phyloP scores from a whole-genome alignment of 495 filamentous ascomycete species.

The Aspergillus wentii region DNA sequence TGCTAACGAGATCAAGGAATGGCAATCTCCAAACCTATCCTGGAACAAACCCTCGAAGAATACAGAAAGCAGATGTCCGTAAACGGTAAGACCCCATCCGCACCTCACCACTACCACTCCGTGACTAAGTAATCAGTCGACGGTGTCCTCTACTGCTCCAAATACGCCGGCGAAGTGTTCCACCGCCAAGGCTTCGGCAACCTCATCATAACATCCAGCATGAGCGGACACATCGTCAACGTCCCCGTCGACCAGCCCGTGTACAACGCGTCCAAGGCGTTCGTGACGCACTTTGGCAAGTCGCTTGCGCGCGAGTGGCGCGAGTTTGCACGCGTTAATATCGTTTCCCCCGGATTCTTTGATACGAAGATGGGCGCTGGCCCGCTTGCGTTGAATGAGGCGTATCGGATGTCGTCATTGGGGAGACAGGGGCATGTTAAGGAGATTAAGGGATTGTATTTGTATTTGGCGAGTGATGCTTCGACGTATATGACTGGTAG shows the following conservation, averaged over 20 bases:
- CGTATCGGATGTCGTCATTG: slow-evolving; percentile 56
- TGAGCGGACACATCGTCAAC: slow-evolving; percentile 78
- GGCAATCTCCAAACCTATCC: slow-evolving; percentile 45
- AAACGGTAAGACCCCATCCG: slow-evolving; percentile 26
- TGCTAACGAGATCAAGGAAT: slow-evolving; percentile 32
- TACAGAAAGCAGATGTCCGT: slow-evolving; percentile 40
- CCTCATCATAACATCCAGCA: slow-evolving; percentile 70
- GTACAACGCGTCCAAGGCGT: slow-evolving; percentile 66
- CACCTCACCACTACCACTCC: slow-evolving; percentile 14
- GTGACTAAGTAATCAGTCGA: slow-evolving; percentile 17
- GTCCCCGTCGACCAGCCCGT: slow-evolving; percentile 58
- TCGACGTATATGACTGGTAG: slow-evolving; percentile 67
- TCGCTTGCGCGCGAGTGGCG: slow-evolving; percentile 70
- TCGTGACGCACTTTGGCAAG: slow-evolving; percentile 59
- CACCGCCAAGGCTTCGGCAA: slow-evolving; percentile 50
- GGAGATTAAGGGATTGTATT: slow-evolving; percentile 62
- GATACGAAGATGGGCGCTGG: slow-evolving; percentile 56
- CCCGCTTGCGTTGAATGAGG: slow-evolving; percentile 47
- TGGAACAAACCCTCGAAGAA: slow-evolving; percentile 43
- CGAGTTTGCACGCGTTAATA: slow-evolving; percentile 56
- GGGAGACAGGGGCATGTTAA: slow-evolving; percentile 55
- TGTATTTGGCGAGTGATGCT: slow-evolving; percentile 60
- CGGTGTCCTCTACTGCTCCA: slow-evolving; percentile 30
- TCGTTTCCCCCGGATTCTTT: slow-evolving; percentile 67
- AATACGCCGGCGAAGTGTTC: slow-evolving; percentile 56